Conservation (phyloP, 805 yeast species). For the Lipomyces kockii region DNA sequence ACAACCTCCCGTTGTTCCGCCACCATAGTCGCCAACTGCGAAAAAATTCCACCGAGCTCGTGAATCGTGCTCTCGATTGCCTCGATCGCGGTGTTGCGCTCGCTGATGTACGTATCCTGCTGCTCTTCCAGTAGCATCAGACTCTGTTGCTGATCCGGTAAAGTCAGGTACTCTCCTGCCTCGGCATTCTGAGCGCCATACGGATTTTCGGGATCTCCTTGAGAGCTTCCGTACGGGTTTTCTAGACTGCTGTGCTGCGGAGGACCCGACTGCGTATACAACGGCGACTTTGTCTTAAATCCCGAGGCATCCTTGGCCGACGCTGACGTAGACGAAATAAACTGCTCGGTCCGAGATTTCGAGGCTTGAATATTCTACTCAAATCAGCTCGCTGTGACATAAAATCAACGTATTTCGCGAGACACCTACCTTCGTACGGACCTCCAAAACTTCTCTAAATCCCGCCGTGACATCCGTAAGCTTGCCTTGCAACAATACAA, state of each 20-base stretch:
- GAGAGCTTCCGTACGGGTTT: conserved; percentile 30
- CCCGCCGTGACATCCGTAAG: conserved; percentile 91
- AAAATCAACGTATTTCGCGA: background rate
- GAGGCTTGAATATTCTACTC: conserved; percentile 69
- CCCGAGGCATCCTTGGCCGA: conserved; percentile 37
- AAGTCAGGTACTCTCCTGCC: conserved; percentile 60
- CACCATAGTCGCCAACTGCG: conserved; percentile 95
- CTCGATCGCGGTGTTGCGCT: conserved; percentile 87
- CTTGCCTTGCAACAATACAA: conserved; percentile 82
- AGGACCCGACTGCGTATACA: conserved; percentile 38
- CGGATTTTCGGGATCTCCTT: conserved; percentile 31
- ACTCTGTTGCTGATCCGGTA: conserved; percentile 87
- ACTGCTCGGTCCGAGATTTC: conserved; percentile 81
- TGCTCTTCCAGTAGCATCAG: conserved; percentile 84
- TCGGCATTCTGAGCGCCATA: conserved; percentile 37
- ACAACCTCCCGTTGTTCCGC: conserved; percentile 96
- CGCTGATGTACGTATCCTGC: conserved; percentile 72
- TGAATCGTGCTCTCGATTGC: conserved; percentile 96
- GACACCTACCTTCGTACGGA: conserved; percentile 61
- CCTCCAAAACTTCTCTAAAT: conserved; percentile 85
- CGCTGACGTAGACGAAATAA: conserved; percentile 57
- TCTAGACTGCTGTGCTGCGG: conserved; percentile 24
- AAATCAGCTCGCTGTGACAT: background rate
- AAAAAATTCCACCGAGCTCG: conserved; percentile 92
- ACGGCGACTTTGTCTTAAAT: conserved; percentile 44